Base-by-base conservation (phyloP, 1,284 basidiomycete genomes). In the Blastosporella zonata region DNA sequence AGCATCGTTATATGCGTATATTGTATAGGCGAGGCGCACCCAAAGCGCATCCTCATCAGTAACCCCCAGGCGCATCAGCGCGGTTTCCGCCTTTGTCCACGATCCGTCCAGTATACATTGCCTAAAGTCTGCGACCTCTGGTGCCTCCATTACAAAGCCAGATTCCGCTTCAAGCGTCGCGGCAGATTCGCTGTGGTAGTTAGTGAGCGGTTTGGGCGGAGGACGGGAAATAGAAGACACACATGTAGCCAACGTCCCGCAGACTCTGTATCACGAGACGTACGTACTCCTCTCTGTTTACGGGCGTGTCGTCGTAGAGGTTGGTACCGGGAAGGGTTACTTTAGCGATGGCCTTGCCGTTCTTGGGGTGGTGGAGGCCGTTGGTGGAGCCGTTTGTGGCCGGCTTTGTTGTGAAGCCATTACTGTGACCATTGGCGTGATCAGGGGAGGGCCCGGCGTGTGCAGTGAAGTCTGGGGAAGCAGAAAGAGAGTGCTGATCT, bases 201-300 rank as follows among this genome's bases (percentile, higher is more conserved):
- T 44, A 39, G 29, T 17, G 37, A 33, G 28, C 17, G n/a, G 22
- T 18, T n/a, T 29, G 33, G 35, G 45, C 9, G 36, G 23, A 43
- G 40, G 29, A 37, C 18, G 34, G 34, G 10, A 47, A 13, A 44
- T 33, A 43, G 25, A 49, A 53, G 46, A 83, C 94, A 70, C 64
- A 96, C 90, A 80, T 76, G 65, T 97, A 97, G 4, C 97, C 96
- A 46, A 97, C 87, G 68, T 99, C 96, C 56, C 87, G 76, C 57
- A 99, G 69, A 52, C 88, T 90, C 67, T 99, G 96, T 55, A 98
- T 77, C 37, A 95, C 84, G 40, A 99, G 72, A 59, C 96, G 78
- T 43, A 98, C 85, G 58, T 94, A 89, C 70, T 99, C 95, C 66
- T 95, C 88, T 56, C 93, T 78, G 68, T 94, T 84, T 48, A 97